Evolutionary conservation across 495 filamentous ascomycete genomes (phyloP), one percentile per base, ranked within the genome.

Genomic region (Talaromyces ruber): DNA sequence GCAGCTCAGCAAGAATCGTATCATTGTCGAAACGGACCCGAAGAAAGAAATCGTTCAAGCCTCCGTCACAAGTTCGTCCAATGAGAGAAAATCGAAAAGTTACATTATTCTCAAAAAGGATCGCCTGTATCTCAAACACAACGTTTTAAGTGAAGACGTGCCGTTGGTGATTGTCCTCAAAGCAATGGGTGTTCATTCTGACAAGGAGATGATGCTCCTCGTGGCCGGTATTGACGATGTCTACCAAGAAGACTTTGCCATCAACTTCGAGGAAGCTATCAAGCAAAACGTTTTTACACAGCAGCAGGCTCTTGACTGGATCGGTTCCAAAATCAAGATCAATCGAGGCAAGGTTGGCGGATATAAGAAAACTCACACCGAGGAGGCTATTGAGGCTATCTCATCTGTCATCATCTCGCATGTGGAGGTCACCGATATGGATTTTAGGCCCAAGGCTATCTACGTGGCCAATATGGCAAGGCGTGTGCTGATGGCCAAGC

Each of bases 381-480:
- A 94, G 69, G 92, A 97, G 74, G 94, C 91, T 14, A 77, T 97
- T 8, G 94, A 99, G 70, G 91, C 92, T 22, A 83, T 99, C 16
- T 88, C 92, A 18, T 90, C 91, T 65, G 86, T 97, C 62, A 88
- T 98, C 60, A 88, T 97, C 30, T 91, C 94, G 6, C 94, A 98
- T 64, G 90, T 98, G 18, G 86, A 89, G n/a, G 90, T 98, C 62
- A 81, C 86, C 59, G 88, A 88, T 60, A 81, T 95, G 67, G 91
- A 98, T 68, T 97, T 97, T 75, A 85, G 92, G 59, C 92, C 94
- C 5, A 99, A 99, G 67, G 92, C 93, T 8, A 80, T 97, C 32
- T 99, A 97, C 67, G 83, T 99, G 56, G 94, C 93, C 51, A 90
- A 94, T 76, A 99, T 98, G 94, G 87, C 91, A 26, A 88, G 93